Conservation (phyloP, 2,329 filamentous ascomycete species). For the Ramularia endophylla region DNA sequence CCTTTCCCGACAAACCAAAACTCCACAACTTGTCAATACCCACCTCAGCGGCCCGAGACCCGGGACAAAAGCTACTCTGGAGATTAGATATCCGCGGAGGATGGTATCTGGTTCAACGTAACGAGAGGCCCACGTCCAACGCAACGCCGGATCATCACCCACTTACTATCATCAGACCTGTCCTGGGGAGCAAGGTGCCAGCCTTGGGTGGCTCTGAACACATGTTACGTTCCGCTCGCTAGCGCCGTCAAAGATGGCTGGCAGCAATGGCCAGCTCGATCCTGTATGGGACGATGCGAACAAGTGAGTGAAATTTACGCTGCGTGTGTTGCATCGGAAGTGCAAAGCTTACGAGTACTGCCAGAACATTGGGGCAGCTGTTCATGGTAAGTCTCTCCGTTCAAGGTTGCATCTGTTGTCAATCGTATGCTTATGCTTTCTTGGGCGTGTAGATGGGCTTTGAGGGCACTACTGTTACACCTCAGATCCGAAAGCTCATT, state of each 20-base stretch:
- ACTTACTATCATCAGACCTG: neutral
- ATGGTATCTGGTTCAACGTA: conserved; percentile 6
- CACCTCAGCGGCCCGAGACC: no score
- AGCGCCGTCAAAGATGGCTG: conserved; percentile 34
- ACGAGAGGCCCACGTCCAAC: conserved; percentile 9
- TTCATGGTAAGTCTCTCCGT: conserved; percentile 26
- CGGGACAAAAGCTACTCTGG: no score
- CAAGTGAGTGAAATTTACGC: conserved; percentile 51
- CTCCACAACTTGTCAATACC: no score
- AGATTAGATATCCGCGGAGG: neutral
- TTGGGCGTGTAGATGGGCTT: conserved; percentile 60
- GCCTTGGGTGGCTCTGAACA: conserved; percentile 2
- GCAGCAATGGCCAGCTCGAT: conserved; percentile 40
- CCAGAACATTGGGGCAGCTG: conserved; percentile 41
- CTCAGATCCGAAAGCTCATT: conserved; percentile 74
- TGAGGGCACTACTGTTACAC: conserved; percentile 77
- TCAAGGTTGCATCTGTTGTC: conserved; percentile 8
- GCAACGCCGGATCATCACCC: conserved; percentile 5
- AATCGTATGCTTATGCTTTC: conserved; percentile 17
- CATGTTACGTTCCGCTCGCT: conserved; percentile 1
- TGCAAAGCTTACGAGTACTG: conserved; percentile 31
- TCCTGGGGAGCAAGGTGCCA: neutral
- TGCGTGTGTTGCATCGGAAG: neutral
- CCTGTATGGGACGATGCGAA: conserved; percentile 66
- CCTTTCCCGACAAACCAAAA: no score